Base-by-base conservation (phyloP, 352 stramenopile species). In the Nothophytophthora sp. region DNA sequence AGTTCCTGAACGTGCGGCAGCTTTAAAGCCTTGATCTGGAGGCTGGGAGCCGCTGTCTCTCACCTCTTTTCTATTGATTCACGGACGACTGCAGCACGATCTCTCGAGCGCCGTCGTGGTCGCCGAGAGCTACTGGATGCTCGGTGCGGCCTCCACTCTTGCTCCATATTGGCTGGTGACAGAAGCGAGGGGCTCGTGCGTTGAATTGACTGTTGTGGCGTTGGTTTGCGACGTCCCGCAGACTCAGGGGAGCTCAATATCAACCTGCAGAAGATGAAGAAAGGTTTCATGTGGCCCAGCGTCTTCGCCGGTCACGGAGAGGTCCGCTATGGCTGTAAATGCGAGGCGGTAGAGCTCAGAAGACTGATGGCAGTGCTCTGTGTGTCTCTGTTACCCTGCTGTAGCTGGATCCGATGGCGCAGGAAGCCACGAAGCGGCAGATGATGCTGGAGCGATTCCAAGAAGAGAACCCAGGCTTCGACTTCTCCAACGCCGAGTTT, bases 391-490 rank as follows among this genome's bases (percentile, higher is more conserved):
- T 10, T 33, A 3, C 15, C 1, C 43, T 40, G 11, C 15, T 66
- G 35, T 32, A 93, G 80, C 50, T 98, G 48, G 90, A 99, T 71
- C 88, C 89, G 20, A 55, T 97, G 22, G 88, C 90, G 28, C 84
- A 96, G 35, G 82, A 98, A 67, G 84, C 96, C 55, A 93, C 97
- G 15, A 94, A 98, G 67, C 92, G 98, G 60, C 86, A 98, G 64
- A 81, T 99, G 58, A 98, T 99, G 92, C 73, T 99, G 20, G 96
- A 99, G 73, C 76, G 96, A 24, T 99, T 99, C 73, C 94, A 99
- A 67, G 93, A 98, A 63, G 96, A 99, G 68, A 96, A 99, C 71
- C 96, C 96, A n/a, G 96, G 96, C 22, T 99, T 99, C 60, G 96
- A 99, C 54, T 99, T 99, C 80, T 97, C 93, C 11, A 89, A 95